A percentile compares a stretch with the other conserved stretches of the same genome.
These are phyloP conservation scores for Orbilia quercus DNA, from an alignment of 2,329 filamentous ascomycete species.

Conservation along the genomic window DNA sequence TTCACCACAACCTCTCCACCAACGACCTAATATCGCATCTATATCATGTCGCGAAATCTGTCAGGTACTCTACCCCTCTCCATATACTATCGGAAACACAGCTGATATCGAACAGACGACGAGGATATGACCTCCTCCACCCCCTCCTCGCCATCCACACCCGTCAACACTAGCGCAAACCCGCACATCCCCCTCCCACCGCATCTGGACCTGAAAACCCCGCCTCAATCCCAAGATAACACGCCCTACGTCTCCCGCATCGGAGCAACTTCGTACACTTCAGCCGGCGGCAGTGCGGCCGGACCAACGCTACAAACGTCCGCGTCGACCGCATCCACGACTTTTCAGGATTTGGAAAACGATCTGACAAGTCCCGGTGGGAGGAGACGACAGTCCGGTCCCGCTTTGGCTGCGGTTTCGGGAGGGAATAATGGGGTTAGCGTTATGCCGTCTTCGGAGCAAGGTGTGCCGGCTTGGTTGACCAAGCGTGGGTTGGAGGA, in stretches of 20 bases:
- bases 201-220: constrained; percentile 54
- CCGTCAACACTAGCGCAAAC: constrained; percentile 41
- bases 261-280: constrained; percentile 2
- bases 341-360: constrained; percentile 21
- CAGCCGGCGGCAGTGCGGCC: not conserved
- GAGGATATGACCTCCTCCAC: constrained; percentile 55
- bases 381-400: constrained; percentile 21
- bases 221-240: constrained; percentile 52
- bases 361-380: constrained; percentile 3
- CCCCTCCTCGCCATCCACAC: constrained; percentile 51
- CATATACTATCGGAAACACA: not conserved
- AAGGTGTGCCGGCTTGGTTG: constrained; percentile 50
- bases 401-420: not conserved
- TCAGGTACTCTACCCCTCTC: constrained; percentile 33
- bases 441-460: constrained; percentile 41
- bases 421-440: constrained; percentile 33
- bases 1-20: constrained; percentile 1
- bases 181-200: constrained; percentile 47
- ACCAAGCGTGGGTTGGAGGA: constrained; percentile 52
- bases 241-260: constrained; percentile 46
- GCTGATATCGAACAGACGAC: constrained; percentile 29
- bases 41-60: constrained; percentile 46
- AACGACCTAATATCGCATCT: not conserved
- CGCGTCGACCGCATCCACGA: constrained; percentile 30
- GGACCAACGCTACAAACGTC: constrained; percentile 35